A percentile compares a stretch with the other conserved stretches of the same genome.
Evolutionary conservation across 345 rosid species (phyloP).

Genomic region (Heritiera fomes): DNA sequence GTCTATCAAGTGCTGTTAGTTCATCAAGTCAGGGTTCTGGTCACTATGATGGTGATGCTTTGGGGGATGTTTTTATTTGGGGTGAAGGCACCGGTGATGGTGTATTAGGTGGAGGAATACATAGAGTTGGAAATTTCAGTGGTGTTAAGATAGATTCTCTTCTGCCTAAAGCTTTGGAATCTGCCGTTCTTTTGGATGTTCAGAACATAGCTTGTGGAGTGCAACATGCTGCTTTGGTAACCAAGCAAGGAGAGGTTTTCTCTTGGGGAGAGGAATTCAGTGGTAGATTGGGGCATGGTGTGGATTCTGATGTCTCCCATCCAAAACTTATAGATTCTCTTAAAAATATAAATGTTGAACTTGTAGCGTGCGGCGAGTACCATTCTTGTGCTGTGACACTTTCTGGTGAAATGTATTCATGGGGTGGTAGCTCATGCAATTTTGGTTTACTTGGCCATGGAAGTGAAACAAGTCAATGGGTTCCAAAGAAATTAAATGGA

Average conservation of each 20-base stretch:
- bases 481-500: slow-evolving; percentile 69
- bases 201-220: slow-evolving; percentile 84
- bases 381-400: slow-evolving; percentile 79
- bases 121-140: slow-evolving; percentile 45
- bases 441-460: slow-evolving; percentile 77
- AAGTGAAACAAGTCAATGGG: slow-evolving; percentile 59
- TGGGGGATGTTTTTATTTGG: slow-evolving; percentile 84
- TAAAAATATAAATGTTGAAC: slow-evolving; percentile 59
- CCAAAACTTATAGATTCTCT: slow-evolving; percentile 72
- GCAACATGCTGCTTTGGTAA: slow-evolving; percentile 64
- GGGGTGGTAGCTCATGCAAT: slow-evolving; percentile 67
- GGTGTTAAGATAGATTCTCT: slow-evolving; percentile 62
- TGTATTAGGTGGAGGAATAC: slow-evolving; percentile 64
- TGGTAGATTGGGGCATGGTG: slow-evolving; percentile 83
- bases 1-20: slow-evolving; percentile 82
- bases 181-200: slow-evolving; percentile 74
- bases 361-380: slow-evolving; percentile 74
- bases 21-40: slow-evolving; percentile 86
- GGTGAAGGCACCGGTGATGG: slow-evolving; percentile 80
- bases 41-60: slow-evolving; percentile 73
- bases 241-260: slow-evolving; percentile 78
- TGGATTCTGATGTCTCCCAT: slow-evolving; percentile 67
- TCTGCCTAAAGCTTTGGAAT: slow-evolving; percentile 69
- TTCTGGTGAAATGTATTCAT: slow-evolving; percentile 72
- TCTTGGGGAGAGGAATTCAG: slow-evolving; percentile 81